Evolutionary conservation across 2,329 filamentous ascomycete species (phyloP), one percentile per base, ranked within the genome.

Genomic region (Fusarium armeniacum): DNA sequence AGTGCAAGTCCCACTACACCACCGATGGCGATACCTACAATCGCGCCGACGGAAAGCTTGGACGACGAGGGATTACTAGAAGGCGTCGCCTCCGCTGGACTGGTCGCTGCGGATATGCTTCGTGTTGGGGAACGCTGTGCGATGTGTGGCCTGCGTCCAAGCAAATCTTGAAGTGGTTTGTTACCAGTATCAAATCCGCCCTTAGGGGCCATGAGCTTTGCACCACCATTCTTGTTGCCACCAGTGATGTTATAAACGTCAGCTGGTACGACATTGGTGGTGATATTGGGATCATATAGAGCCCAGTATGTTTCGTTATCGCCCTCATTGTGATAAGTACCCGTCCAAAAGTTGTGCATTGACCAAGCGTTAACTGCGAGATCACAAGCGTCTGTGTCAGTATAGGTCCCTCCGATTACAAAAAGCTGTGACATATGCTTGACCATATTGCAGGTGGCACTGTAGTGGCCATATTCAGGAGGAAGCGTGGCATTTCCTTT

Each of bases 261-360:
- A 16, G 24, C 22, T 2, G n/a, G 57, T 3, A 47, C 41, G 18
- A 47, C 41, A 2, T 49, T 58, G 5, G 40, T 22, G 1, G 41
- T 33, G 0, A 60, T 26, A 0, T 47, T 10, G 1, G 41, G 41
- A 3, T 58, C 16, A 1, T 60, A 60, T 5, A 60, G 9, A 13
- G 52, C 52, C 41, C 53, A 60, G 28, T 58, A 60, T 0, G 22
- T 60, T 2, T 41, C 9, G 2, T 58, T 24, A 0, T 60, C 12
- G 0, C 41, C 33, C 2, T 28, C 52, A 4, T 47, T 47, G 4
- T 47, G 30, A 6, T 6, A 22, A 3, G 57, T 58, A 13, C 52
- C 52, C 2, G 41, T 30, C 52, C 53, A 60, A 10, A 60, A 60
- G n/a, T 58, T 60, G 22, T 60, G 57, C 18, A 60, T 40, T 18